These are phyloP conservation scores for Sodiomyces alkalinus DNA, from an alignment of 2,329 filamentous ascomycete species.

Conservation along the genomic window DNA sequence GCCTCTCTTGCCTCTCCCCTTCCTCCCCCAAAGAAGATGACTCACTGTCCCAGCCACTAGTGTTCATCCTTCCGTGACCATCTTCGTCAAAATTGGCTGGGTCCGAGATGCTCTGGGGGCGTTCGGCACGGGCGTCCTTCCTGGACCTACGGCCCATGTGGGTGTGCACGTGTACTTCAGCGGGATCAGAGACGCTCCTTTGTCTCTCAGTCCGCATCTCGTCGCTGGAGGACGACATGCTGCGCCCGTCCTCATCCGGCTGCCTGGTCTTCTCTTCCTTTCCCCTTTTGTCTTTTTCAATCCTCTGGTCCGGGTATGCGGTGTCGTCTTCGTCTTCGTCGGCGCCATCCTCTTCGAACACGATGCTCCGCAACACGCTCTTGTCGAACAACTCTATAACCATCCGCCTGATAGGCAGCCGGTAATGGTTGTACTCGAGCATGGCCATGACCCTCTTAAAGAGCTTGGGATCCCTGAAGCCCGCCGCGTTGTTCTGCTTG, in stretches of 20 bases:
- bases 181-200: conserved; percentile 33
- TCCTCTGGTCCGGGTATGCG: conserved; percentile 6
- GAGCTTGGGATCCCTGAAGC: conserved; percentile 61
- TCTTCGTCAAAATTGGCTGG: conserved; percentile 9
- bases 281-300: too few relatives aligned
- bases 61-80: not conserved
- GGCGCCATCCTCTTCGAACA: conserved; percentile 57
- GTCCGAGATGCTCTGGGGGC: conserved; percentile 18
- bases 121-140: not conserved
- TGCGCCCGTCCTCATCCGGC: conserved; percentile 34
- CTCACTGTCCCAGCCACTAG: not conserved
- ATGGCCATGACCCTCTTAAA: conserved; percentile 78
- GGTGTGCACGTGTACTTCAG: conserved; percentile 5
- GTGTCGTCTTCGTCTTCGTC: conserved; percentile 42
- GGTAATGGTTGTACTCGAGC: conserved; percentile 79
- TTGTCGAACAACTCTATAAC: conserved; percentile 92
- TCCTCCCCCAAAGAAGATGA: conserved; percentile 1
- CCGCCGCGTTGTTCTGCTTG: conserved; percentile 56
- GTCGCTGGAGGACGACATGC: conserved; percentile 25
- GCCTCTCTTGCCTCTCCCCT: not conserved
- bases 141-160: too few relatives aligned
- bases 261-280: conserved; percentile 34
- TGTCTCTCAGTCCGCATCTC: conserved; percentile 41
- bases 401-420: conserved; percentile 73
- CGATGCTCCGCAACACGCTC: conserved; percentile 67